Base-by-base conservation (phyloP, 129 eudicot genomes). In the Sambucus nigra region DNA sequence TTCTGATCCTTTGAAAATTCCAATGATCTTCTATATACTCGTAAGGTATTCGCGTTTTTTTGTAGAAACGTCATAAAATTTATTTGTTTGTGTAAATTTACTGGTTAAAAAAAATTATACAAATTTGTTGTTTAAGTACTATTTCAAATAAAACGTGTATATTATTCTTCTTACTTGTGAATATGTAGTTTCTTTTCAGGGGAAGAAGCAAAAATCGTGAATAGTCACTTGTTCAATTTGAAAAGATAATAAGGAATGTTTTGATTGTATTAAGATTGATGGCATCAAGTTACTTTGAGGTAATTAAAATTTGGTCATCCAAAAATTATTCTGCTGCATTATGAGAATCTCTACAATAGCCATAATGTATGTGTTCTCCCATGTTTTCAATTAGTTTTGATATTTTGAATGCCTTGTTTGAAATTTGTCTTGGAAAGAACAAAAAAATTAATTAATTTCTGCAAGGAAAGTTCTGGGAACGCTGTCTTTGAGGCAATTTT, bases 11-110 rank as follows among this genome's bases (percentile, higher is more conserved):
- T 64, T 91, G 69, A 91, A 82, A 73, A 64, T 75, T 86, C 87
- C 64, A 89, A 89, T 76, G 98, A 89, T 72, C 83, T 89, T 55
- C 68, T 89, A 52, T 95, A 89, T 65, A 85, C 94, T 25, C 85
- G 79, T 15, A 84, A 89, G 93, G 97, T 84, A 89, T 40, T 49
- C 32, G 0, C 0, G 26, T 65, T 60, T 64, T n/a, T n/a, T 26
- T 8, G 19, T 54, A 17, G 51, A 18, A 21, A 41, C 8, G 11
- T n/a, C n/a, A n/a, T n/a, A n/a, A n/a, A n/a, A n/a, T n/a, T n/a
- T n/a, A n/a, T n/a, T n/a, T n/a, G n/a, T n/a, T 46, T 18, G 0
- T 25, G 22, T 25, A 31, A 50, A 18, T 31, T 16, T 45, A 0
- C 22, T 22, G 2, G 22, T 20, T 16, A 29, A 32, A 35, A 32